Conservation (phyloP, 176 grass and related monocot genomes). For the Ensete glaucum region DNA sequence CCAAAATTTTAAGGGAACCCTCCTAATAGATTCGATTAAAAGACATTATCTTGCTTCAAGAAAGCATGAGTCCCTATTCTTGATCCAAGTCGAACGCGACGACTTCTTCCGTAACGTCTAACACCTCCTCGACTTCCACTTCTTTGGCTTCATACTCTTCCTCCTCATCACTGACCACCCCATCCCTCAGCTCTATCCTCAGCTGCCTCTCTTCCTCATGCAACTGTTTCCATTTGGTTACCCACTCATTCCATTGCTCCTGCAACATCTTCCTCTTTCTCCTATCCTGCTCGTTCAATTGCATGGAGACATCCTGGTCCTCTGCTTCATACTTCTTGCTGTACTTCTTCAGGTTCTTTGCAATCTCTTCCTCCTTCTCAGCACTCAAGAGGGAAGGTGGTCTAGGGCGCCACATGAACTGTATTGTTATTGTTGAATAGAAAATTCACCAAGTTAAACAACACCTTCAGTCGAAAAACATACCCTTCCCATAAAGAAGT, state of each 20-base stretch:
- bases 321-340: conserved; percentile 81
- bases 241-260: conserved; percentile 81
- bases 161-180: conserved; percentile 62
- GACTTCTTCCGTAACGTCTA: conserved; percentile 46
- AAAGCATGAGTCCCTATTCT: conserved; percentile 20
- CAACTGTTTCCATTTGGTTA: conserved; percentile 54
- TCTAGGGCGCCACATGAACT: conserved; percentile 75
- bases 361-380: conserved; percentile 66
- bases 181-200: conserved; percentile 52
- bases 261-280: conserved; percentile 56
- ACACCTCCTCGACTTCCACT: conserved; percentile 68
- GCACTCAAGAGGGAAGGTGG: conserved; percentile 44
- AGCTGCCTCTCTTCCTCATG: conserved; percentile 55
- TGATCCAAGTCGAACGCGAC: conserved; percentile 55
- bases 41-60: too few relatives aligned
- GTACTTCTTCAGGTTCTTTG: conserved; percentile 56
- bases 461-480: not conserved
- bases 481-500: not conserved
- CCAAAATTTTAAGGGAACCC: too few relatives aligned
- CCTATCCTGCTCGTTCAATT: conserved; percentile 55
- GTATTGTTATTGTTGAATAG: conserved; percentile 15
- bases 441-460: conserved; percentile 6
- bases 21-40: too few relatives aligned
- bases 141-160: conserved; percentile 84
- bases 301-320: conserved; percentile 60